Conservation (phyloP, 2,329 filamentous ascomycete species). For the Nothophaeocryptopus gaeumannii region DNA sequence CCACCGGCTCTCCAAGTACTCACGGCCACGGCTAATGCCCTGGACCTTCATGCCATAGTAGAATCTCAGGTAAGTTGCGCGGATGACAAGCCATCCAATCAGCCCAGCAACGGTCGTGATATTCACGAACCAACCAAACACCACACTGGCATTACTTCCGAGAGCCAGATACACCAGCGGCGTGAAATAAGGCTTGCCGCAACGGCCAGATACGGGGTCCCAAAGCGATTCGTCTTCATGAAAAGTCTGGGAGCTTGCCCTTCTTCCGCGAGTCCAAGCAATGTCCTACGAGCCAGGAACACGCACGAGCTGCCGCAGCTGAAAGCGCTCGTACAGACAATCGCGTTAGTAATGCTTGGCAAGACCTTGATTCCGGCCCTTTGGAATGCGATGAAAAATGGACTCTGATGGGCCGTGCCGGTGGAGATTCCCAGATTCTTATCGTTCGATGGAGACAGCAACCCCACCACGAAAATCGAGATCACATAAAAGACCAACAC, state of each 20-base stretch:
- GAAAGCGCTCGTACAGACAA: constrained; percentile 51
- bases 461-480: constrained; percentile 32
- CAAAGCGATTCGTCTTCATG: constrained; percentile 33
- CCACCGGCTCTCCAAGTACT: not conserved
- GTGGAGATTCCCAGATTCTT: constrained; percentile 30
- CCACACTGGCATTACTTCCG: constrained; percentile 15
- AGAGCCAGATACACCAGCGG: constrained; percentile 19
- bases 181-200: constrained; percentile 15
- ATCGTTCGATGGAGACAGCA: constrained; percentile 32
- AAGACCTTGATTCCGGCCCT: constrained; percentile 59
- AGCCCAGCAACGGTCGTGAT: constrained; percentile 19
- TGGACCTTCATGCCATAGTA: constrained; percentile 14
- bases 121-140: constrained; percentile 22
- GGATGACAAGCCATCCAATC: constrained; percentile 20
- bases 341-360: constrained; percentile 66
- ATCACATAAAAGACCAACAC: constrained; percentile 36
- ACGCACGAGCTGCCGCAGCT: constrained; percentile 52
- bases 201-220: constrained; percentile 15
- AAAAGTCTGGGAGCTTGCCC: constrained; percentile 52
- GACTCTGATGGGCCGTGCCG: constrained; percentile 47
- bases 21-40: constrained; percentile 13
- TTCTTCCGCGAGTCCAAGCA: constrained; percentile 49
- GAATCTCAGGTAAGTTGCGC: constrained; percentile 19
- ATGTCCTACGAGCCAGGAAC: constrained; percentile 55
- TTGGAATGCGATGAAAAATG: constrained; percentile 65